phyloP scores from a whole-genome alignment of 768 basidiomycete species.

The Boletus subcaerulescens region DNA sequence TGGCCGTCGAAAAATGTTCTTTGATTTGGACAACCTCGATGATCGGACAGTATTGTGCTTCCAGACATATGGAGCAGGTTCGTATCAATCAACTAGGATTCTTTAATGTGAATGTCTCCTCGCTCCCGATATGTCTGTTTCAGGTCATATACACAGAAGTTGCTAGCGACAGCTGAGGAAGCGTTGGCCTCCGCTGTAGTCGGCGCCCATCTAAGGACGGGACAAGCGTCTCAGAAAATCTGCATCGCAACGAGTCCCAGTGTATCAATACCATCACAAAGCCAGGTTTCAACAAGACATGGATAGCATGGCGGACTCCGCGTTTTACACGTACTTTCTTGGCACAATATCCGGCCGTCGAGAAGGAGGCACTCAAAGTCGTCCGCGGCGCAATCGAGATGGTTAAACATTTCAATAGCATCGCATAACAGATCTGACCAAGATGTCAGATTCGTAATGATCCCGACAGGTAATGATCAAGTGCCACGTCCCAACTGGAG shows the following conservation, averaged over 20 bases:
- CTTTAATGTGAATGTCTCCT: not conserved
- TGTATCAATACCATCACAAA: not conserved
- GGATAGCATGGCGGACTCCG: not conserved
- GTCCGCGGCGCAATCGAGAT: not conserved
- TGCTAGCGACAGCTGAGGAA: too few relatives aligned
- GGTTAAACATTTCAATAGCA: not conserved
- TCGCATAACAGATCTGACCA: not conserved
- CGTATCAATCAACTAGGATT: not conserved
- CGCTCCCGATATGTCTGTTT: not conserved
- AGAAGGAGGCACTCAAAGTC: not conserved
- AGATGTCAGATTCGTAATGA: not conserved
- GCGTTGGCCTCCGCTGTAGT: too few relatives aligned
- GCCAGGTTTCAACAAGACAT: not conserved
- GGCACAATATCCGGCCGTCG: not conserved
- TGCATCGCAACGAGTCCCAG: too few relatives aligned
- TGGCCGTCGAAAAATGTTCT: too few relatives aligned
- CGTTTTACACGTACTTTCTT: not conserved
- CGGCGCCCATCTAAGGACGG: too few relatives aligned
- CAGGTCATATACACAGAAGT: not conserved
- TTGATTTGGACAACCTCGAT: not conserved
- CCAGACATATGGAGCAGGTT: not conserved
- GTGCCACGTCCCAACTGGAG: not conserved
- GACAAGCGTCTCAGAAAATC: not conserved
- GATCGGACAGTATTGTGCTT: not conserved
- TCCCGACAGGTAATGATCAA: not conserved